Evolutionary conservation across 306 rosid species (phyloP).

Genomic region (Pyrus communis): DNA sequence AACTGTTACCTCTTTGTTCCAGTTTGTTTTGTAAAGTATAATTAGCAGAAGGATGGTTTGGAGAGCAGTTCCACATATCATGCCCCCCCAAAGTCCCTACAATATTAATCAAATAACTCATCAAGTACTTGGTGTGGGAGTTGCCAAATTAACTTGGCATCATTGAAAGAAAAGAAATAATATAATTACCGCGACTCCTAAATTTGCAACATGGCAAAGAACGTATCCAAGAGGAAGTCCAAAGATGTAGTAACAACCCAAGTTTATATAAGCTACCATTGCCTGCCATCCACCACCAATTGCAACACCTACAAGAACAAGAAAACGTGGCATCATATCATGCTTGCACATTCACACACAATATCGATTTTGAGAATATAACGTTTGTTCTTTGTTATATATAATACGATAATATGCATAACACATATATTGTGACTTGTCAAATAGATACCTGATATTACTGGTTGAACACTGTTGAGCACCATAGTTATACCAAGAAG

Average conservation of each 20-base stretch:
- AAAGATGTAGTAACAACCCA: slow-evolving; percentile 46
- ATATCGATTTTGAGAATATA: too few species aligned
- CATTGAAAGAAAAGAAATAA: background rate
- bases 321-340: too few species aligned
- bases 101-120: background rate
- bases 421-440: too few species aligned
- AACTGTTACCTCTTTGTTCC: slow-evolving; percentile 41
- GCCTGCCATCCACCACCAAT: slow-evolving; percentile 60
- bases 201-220: slow-evolving; percentile 22
- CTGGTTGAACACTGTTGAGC: slow-evolving; percentile 30
- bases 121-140: background rate
- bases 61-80: slow-evolving; percentile 30
- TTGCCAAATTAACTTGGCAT: background rate
- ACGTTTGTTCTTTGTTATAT: too few species aligned
- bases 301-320: slow-evolving; percentile 34
- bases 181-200: slow-evolving; percentile 35
- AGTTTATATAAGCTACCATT: slow-evolving; percentile 43
- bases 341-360: too few species aligned
- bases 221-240: slow-evolving; percentile 41
- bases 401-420: too few species aligned
- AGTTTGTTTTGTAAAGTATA: slow-evolving; percentile 38
- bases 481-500: slow-evolving; percentile 28
- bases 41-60: slow-evolving; percentile 24
- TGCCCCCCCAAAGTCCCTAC: slow-evolving; percentile 38
- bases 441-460: slow-evolving; percentile 32